Evolutionary conservation across 345 rosid species (phyloP).

Genomic region (Luvunga scandens): DNA sequence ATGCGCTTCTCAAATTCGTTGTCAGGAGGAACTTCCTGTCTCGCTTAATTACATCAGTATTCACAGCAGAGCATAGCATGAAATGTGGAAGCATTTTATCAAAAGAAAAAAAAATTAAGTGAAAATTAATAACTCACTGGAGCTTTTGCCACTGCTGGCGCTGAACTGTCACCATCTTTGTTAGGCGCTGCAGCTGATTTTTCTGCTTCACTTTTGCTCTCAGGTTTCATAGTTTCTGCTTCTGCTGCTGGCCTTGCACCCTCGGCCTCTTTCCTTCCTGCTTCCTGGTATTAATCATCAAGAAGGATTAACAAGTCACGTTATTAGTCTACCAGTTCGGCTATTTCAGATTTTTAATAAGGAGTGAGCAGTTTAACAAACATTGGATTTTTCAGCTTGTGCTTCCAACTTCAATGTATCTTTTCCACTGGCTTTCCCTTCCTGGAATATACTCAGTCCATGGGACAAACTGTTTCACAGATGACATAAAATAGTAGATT

Average conservation of each 20-base stretch:
- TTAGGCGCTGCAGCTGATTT: slow-evolving; percentile 35
- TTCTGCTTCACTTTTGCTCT: slow-evolving; percentile 45
- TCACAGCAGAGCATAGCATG: not conserved
- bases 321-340: not conserved
- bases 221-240: slow-evolving; percentile 31
- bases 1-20: slow-evolving; percentile 96
- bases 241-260: slow-evolving; percentile 39
- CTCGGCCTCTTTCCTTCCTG: slow-evolving; percentile 19
- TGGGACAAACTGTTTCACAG: slow-evolving; percentile 65
- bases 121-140: slow-evolving; percentile 31
- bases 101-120: not conserved
- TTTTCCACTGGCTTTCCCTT: slow-evolving; percentile 48
- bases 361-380: slow-evolving; percentile 6
- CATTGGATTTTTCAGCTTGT: slow-evolving; percentile 44
- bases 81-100: not conserved
- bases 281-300: slow-evolving; percentile 37
- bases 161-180: slow-evolving; percentile 33
- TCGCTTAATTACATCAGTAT: not conserved
- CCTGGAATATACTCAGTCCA: slow-evolving; percentile 80
- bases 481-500: slow-evolving; percentile 9
- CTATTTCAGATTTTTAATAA: not conserved
- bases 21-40: slow-evolving; percentile 79
- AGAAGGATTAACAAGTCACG: not conserved
- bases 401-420: slow-evolving; percentile 53
- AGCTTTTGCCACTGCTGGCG: slow-evolving; percentile 39